Evolutionary conservation across 1,139 yeast species (phyloP), one percentile per base, ranked within the genome.

Genomic region (Geotrichum cucujoidarum): DNA sequence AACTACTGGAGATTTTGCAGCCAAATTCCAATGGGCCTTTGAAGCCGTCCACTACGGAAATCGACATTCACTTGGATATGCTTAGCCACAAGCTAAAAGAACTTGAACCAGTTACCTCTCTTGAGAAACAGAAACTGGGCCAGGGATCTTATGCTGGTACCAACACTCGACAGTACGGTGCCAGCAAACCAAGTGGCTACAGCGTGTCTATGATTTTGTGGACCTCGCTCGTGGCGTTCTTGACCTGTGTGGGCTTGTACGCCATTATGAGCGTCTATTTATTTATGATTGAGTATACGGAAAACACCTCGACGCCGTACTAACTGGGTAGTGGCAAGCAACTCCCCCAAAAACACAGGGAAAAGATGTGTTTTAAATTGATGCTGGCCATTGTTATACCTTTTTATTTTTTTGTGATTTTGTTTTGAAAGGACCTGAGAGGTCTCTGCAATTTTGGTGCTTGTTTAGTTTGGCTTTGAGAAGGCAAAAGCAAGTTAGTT

Each of bases 251-350:
- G 6, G 32, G 13, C 10, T 18, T 14, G 13, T 47, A 41, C 25
- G 27, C 20, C 3, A n/a, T 47, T 22, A 40, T 25, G 16, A 33
- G 43, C 35, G 13, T 42, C 16, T 47, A 47, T 42, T 41, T 47
- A 24, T 41, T 41, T 32, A 14, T 47, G 46, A 40, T 47, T 24
- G 49, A 47, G 30, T 41, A 41, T 38, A 47, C 49, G 4, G 49
- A 47, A 33, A 32, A 39, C 30, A 47, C 45, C n/a, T 22, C 29
- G 11, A 31, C 40, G 3, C 46, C 46, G 20, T 47, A 25, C 40
- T 45, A 24, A 10, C 6, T 6, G 27, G 6, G 27, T 24, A 10
- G 27, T 10, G 10, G 27, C 10, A 24, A 24, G n/a, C n/a, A n/a
- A n/a, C n/a, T n/a, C n/a, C n/a, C n/a, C n/a, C n/a, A n/a, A n/a